phyloP scores from a whole-genome alignment of 306 rosid species.

The Sophora flavescens region DNA sequence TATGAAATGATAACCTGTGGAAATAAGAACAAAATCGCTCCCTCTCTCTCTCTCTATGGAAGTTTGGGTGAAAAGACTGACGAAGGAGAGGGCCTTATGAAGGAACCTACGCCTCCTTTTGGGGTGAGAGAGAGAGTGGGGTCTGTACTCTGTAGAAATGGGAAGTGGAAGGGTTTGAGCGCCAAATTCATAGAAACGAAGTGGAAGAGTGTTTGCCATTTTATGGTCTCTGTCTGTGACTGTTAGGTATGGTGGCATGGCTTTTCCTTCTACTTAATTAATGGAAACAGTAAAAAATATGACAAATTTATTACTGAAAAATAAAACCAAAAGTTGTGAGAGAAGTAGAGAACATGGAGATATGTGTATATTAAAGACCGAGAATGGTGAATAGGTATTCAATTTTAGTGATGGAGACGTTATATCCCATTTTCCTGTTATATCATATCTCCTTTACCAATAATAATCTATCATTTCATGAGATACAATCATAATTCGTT shows the following conservation, averaged over 20 bases:
- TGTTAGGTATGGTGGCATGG: too few relatives aligned
- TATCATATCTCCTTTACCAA: too few relatives aligned
- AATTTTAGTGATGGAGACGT: too few relatives aligned
- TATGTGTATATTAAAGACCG: neutral
- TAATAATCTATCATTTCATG: too few relatives aligned
- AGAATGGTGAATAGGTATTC: neutral
- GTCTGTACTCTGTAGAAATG: conserved; percentile 3
- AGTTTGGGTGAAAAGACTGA: conserved; percentile 59
- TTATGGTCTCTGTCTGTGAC: neutral
- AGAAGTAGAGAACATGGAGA: too few relatives aligned
- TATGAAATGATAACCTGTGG: conserved; percentile 16
- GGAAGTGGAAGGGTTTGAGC: conserved; percentile 50
- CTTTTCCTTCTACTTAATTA: neutral
- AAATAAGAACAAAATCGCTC: conserved; percentile 49
- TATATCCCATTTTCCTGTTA: too few relatives aligned
- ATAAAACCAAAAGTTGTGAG: neutral
- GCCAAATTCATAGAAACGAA: conserved; percentile 49
- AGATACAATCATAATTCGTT: too few relatives aligned
- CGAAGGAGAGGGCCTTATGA: conserved; percentile 63
- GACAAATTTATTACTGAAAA: neutral
- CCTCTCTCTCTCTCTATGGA: conserved; percentile 41
- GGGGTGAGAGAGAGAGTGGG: conserved; percentile 54
- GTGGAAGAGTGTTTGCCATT: conserved; percentile 52
- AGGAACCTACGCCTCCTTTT: conserved; percentile 60
- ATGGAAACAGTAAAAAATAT: neutral